phyloP scores from a whole-genome alignment of 1,284 basidiomycete genomes.

The Tetrapyrgos nigripes region DNA sequence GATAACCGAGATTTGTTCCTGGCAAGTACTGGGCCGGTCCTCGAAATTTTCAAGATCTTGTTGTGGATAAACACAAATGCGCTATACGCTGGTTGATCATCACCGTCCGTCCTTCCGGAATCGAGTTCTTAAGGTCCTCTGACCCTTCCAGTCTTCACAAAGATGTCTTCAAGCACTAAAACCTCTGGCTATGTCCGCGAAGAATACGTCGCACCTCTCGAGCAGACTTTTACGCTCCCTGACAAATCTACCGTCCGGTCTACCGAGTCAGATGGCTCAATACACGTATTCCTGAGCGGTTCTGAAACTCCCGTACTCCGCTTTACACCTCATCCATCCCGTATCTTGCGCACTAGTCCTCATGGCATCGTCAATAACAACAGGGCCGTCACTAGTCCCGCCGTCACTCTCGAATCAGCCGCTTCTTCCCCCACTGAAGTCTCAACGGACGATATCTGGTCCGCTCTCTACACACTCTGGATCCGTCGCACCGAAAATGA shows the following conservation, averaged over 20 bases:
- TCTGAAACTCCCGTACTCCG: constrained; percentile 2
- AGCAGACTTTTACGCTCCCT: constrained; percentile 19
- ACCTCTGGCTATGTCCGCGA: constrained; percentile 16
- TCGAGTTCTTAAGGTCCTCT: too few species aligned
- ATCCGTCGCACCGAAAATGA: constrained; percentile 17
- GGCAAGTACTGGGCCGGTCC: too few species aligned
- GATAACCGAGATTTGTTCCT: too few species aligned
- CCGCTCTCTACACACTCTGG: constrained; percentile 19
- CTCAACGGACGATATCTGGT: constrained; percentile 16
- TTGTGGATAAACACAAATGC: too few species aligned
- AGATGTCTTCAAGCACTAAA: background rate
- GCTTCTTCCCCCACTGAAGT: constrained; percentile 2
- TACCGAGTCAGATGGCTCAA: constrained; percentile 7
- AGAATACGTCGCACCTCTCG: constrained; percentile 15
- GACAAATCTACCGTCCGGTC: constrained; percentile 13
- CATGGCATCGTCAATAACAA: constrained; percentile 22
- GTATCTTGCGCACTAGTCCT: constrained; percentile 16
- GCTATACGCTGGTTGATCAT: too few species aligned
- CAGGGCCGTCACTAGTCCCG: constrained; percentile 13
- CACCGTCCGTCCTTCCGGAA: too few species aligned
- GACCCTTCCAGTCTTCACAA: background rate
- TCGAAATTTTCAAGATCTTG: too few species aligned
- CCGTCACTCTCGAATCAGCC: background rate
- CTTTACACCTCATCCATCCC: constrained; percentile 14
- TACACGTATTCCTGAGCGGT: constrained; percentile 7